phyloP scores from a whole-genome alignment of 192 early-diverging fungal genomes.

The Podila horticola region DNA sequence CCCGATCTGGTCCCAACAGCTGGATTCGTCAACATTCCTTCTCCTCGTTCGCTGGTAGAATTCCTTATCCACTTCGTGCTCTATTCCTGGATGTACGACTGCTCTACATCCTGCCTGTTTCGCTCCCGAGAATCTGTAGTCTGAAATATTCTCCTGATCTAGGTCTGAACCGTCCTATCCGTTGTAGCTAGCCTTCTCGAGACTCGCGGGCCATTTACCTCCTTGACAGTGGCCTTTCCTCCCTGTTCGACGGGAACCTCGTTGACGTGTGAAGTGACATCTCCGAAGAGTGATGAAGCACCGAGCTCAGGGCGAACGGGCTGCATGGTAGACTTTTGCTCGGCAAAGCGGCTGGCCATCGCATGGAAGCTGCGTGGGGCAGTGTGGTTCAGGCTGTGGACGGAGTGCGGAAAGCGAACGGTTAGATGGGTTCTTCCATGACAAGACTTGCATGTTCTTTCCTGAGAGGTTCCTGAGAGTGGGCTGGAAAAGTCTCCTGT shows the following conservation, averaged over 20 bases:
- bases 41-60: too few species aligned
- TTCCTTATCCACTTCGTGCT: too few species aligned
- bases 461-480: too few species aligned
- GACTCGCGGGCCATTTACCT: constrained; percentile 17
- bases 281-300: constrained; percentile 44
- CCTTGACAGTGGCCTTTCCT: constrained; percentile 41
- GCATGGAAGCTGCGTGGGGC: constrained; percentile 43
- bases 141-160: background rate
- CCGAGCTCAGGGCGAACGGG: constrained; percentile 36
- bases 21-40: too few species aligned
- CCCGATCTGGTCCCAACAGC: too few species aligned
- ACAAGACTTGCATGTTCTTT: too few species aligned
- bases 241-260: constrained; percentile 41
- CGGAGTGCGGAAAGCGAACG: background rate
- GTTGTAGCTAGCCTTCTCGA: background rate
- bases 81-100: too few species aligned
- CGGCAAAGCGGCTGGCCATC: constrained; percentile 30
- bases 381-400: constrained; percentile 22
- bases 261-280: constrained; percentile 37
- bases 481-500: too few species aligned
- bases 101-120: background rate
- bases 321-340: constrained; percentile 33
- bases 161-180: background rate
- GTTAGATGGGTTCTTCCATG: too few species aligned
- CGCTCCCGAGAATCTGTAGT: background rate